Evolutionary conservation across 75 land plant genomes (phyloP), one percentile per base, ranked within the genome.

Genomic region (Isoetes taiwanensis): DNA sequence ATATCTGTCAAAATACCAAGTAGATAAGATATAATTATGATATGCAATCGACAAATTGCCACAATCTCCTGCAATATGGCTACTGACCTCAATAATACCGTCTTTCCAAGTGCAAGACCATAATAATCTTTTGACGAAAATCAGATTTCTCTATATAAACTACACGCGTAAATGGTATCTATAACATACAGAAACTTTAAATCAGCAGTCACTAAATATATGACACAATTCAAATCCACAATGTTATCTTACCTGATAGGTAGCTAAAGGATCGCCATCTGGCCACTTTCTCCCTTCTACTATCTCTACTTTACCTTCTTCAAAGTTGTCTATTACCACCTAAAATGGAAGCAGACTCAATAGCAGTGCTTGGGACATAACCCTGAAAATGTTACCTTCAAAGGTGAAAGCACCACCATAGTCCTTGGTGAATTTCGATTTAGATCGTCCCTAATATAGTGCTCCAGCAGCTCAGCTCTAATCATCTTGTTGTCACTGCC

Each of bases 111-210:
- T 52, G 99, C 96, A 67, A 84, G 81, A 2, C 99, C 96, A 72
- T 85, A 94, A 62, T 82, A 94, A 42, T 94, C 99, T 57, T 94
- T 94, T 11, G 99, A 42, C 99, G 86, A 54, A 94, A 94, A 61
- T 94, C 99, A 32, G 96, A 68, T 10, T 56, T 63, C 58, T 94
- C 99, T 70, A 94, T 89, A 52, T 89, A 94, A 25, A 94, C 56
- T 48, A 84, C 85, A 43, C 61, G 80, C 6, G 97, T 77, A 69
- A 94, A 94, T 27, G 99, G 99, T 27, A 78, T 84, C 99, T 83
- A 64, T 30, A 59, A 28, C 10, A 64, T n/a, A n/a, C n/a, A n/a
- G n/a, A n/a, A n/a, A n/a, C n/a, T n/a, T n/a, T n/a, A n/a, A n/a
- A n/a, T n/a, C n/a, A n/a, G n/a, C n/a, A n/a, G n/a, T n/a, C n/a